Conservation (phyloP, 208 protist species). For the Leishmania lainsoni region DNA sequence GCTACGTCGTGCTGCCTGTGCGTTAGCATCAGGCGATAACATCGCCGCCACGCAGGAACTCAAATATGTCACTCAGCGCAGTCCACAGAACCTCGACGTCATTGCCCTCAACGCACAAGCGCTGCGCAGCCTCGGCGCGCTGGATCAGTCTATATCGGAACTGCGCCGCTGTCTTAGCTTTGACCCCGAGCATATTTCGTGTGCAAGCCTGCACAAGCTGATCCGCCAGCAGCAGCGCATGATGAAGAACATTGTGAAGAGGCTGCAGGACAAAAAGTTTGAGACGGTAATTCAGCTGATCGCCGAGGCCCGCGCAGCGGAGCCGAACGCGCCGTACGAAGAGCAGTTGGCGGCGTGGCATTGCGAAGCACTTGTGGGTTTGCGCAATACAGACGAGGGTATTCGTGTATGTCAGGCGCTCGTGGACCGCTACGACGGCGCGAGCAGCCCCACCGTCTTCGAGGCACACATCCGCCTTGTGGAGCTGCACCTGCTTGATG, state of each 20-base stretch:
- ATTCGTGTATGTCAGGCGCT: constrained; percentile 50
- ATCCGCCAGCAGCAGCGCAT: constrained; percentile 72
- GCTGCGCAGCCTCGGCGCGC: constrained; percentile 69
- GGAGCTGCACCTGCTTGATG: constrained; percentile 83
- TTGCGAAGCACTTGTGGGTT: constrained; percentile 70
- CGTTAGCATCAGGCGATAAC: constrained; percentile 61
- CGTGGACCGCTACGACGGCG: constrained; percentile 40
- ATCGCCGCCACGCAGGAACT: constrained; percentile 67
- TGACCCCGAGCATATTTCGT: constrained; percentile 84
- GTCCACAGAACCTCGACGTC: constrained; percentile 73
- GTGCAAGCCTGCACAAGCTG: constrained; percentile 64
- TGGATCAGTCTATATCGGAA: constrained; percentile 70
- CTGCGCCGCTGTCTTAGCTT: constrained; percentile 79
- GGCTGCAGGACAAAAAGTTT: constrained; percentile 54
- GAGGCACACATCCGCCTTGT: constrained; percentile 63
- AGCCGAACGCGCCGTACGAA: constrained; percentile 57
- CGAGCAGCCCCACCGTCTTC: constrained; percentile 43
- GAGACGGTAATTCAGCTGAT: constrained; percentile 50
- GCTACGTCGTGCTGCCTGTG: constrained; percentile 80
- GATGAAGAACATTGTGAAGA: constrained; percentile 32
- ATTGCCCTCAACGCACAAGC: constrained; percentile 74
- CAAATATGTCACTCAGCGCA: constrained; percentile 66
- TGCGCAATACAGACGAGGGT: constrained; percentile 62
- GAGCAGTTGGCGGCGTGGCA: constrained; percentile 78
- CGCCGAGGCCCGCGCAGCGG: constrained; percentile 41